A percentile compares a stretch with the other conserved stretches of the same genome.
Evolutionary conservation across 495 filamentous ascomycete species (phyloP).

Genomic region (Cairneyella variabilis): DNA sequence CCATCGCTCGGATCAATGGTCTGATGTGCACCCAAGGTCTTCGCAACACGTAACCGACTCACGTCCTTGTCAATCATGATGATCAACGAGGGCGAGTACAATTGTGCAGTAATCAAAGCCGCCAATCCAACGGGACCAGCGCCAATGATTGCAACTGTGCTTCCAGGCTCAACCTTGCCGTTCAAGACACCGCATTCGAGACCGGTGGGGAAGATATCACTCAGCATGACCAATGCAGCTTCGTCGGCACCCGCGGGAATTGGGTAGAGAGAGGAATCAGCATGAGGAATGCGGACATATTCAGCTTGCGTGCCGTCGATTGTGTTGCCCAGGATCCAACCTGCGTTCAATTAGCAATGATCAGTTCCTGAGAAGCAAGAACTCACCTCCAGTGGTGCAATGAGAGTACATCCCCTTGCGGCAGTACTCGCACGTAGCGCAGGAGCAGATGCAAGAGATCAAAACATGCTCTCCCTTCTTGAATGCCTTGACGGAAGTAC

Average conservation of each 20-base stretch:
- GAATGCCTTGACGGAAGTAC: conserved; percentile 25
- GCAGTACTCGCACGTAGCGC: conserved; percentile 39
- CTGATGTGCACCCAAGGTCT: conserved; percentile 39
- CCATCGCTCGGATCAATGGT: conserved; percentile 30
- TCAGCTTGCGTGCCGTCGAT: conserved; percentile 50
- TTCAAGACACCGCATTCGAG: conserved; percentile 45
- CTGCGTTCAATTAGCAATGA: conserved; percentile 10
- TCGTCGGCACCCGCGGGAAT: conserved; percentile 36
- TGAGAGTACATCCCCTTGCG: conserved; percentile 33
- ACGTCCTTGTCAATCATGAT: conserved; percentile 43
- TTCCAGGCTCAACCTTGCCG: conserved; percentile 38
- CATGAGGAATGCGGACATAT: conserved; percentile 46
- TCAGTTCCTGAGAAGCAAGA: background rate
- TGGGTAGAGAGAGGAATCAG: conserved; percentile 35
- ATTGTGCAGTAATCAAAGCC: conserved; percentile 39
- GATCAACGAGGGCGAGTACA: conserved; percentile 40
- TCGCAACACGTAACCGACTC: conserved; percentile 39
- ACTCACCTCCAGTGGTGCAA: conserved; percentile 30
- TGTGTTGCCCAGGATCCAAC: conserved; percentile 40
- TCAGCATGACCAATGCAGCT: conserved; percentile 35
- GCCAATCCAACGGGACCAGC: conserved; percentile 50
- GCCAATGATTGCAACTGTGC: conserved; percentile 45
- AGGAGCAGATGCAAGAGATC: conserved; percentile 38
- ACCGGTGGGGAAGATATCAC: conserved; percentile 47
- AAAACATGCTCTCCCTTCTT: conserved; percentile 37